Evolutionary conservation across 2,329 filamentous ascomycete species (phyloP), one percentile per base, ranked within the genome.

Genomic region (Trichocomaceae sp.): DNA sequence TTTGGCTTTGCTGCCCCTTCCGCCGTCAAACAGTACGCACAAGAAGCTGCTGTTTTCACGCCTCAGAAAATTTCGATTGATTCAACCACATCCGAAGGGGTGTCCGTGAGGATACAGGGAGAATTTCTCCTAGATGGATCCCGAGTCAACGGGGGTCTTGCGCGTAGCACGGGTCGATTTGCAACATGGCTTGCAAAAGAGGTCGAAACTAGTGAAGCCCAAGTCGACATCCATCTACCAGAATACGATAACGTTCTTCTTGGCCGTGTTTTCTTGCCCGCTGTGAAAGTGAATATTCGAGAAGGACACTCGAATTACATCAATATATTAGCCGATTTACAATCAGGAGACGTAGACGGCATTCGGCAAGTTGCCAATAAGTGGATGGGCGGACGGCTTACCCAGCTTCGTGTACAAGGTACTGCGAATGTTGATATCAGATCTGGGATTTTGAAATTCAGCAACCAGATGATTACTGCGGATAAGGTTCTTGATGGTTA

Each of bases 21-120:
- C 15, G 83, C 86, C 7, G 83, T 95, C 10, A 84, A 95, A 71
- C 82, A 89, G 66, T 99, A 99, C 71, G 88, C 87, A 48, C 86
- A 92, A 71, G 79, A 91, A 69, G 89, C 91, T 2, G 79, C 86
- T 22, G 83, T 92, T 17, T 82, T 99, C 61, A 83, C 91, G 66
- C 89, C 93, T 1, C 90, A 86, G 5, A 87, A 85, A 61, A 73
- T 99, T 19, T 90, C 90, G 1, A 84, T 99, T 57, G 87, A 93
- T 64, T 89, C 87, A 2, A 87, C 96, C 61, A 96, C 90, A 0
- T 67, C 83, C 7, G 79, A 85, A 56, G 92, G 93, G 12, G 82
- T 96, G 8, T 83, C 81, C 58, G 87, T 89, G 31, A 84, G 90
- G 59, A 79, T 99, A 47, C 86, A 91, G 64, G 92, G 88, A 19